A percentile compares a stretch with the other conserved stretches of the same genome.
These are phyloP conservation scores for Silene noctiflora DNA, from an alignment of 179 eudicot genomes.

Conservation along the genomic window DNA sequence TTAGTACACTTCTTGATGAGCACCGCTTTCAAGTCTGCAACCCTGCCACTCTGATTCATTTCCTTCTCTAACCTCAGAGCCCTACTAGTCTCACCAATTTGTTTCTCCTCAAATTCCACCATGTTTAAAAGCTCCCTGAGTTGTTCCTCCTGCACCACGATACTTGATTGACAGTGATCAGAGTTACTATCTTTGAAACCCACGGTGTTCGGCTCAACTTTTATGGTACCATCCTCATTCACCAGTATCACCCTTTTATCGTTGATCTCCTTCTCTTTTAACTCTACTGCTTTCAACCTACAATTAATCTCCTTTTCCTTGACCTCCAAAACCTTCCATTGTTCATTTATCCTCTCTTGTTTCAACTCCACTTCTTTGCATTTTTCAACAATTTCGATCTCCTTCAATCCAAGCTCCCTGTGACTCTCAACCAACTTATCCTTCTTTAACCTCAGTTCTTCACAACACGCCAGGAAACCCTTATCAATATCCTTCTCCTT, in stretches of 20 bases:
- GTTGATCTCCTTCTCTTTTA: constrained; percentile 6
- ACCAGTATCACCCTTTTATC: too few relatives aligned
- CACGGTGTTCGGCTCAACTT: too few relatives aligned
- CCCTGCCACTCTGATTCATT: neutral
- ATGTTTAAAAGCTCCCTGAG: too few relatives aligned
- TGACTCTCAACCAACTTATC: neutral
- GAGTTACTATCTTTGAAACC: too few relatives aligned
- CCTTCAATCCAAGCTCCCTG: neutral
- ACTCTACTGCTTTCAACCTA: constrained; percentile 10
- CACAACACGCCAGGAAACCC: neutral
- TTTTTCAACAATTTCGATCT: constrained; percentile 12
- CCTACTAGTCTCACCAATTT: too few relatives aligned
- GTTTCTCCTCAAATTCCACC: too few relatives aligned
- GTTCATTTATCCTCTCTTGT: neutral
- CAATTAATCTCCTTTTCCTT: neutral
- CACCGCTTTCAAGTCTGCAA: too few relatives aligned
- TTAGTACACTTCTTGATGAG: neutral
- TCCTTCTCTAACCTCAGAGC: neutral
- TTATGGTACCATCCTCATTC: too few relatives aligned
- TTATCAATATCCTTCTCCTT: constrained; percentile 4
- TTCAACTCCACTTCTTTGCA: constrained; percentile 16
- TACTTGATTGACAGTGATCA: too few relatives aligned
- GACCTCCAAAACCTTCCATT: neutral
- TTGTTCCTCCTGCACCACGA: too few relatives aligned
- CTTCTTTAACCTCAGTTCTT: neutral